These are phyloP conservation scores for Penicillium sp. DNA, from an alignment of 2,329 filamentous ascomycete species.

Conservation along the genomic window DNA sequence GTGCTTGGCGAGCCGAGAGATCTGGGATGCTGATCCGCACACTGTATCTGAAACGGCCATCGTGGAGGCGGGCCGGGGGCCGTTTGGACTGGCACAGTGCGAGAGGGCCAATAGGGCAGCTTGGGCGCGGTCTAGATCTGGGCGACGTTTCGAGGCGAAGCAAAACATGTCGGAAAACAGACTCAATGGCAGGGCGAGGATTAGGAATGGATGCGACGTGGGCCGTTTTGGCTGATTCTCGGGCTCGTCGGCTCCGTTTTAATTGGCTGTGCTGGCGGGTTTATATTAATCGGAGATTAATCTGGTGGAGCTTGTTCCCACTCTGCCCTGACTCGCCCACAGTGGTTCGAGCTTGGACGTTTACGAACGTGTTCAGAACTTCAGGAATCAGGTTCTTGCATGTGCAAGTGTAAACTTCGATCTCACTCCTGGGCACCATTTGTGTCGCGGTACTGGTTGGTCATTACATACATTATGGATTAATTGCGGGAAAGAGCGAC, in stretches of 20 bases:
- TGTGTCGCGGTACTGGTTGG: too few relatives aligned
- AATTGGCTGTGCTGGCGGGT: background rate
- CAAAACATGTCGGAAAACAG: background rate
- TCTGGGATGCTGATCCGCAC: background rate
- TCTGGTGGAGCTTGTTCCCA: background rate
- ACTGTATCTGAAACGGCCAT: background rate
- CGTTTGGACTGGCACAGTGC: background rate
- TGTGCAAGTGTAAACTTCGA: too few relatives aligned
- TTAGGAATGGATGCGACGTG: background rate
- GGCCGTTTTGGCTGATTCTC: background rate
- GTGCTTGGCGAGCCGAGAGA: background rate
- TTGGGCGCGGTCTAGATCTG: background rate
- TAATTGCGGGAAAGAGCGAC: too few relatives aligned
- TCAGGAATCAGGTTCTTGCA: too few relatives aligned
- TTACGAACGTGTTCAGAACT: too few relatives aligned
- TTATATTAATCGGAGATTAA: background rate
- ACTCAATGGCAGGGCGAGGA: background rate
- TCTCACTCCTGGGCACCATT: too few relatives aligned
- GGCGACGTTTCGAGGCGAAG: background rate
- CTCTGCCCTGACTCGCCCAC: background rate
- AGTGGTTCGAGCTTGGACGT: too few relatives aligned
- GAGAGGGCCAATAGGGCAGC: background rate
- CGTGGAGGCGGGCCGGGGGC: background rate
- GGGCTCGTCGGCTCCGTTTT: background rate
- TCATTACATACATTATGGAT: too few relatives aligned